Conservation (phyloP, 139 green algal species). For the Protoeuglena noctilucae region DNA sequence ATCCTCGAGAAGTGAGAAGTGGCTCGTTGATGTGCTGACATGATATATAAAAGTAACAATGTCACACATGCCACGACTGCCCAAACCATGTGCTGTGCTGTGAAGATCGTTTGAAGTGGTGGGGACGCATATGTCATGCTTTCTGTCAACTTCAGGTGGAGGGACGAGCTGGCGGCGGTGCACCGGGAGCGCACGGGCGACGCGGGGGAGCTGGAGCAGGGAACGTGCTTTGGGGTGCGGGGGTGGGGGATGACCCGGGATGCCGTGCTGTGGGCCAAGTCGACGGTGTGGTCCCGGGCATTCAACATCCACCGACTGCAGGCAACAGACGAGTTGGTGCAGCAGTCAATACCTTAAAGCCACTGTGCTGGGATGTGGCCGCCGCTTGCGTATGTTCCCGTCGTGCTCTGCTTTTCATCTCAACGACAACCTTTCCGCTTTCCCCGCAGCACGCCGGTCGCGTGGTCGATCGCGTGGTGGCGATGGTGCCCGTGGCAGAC, state of each 20-base stretch:
- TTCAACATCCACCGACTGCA: slow-evolving; percentile 24
- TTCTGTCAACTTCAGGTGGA: too few species aligned
- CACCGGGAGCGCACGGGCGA: not conserved
- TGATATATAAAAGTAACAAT: slow-evolving; percentile 1
- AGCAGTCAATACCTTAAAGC: not conserved
- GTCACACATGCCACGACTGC: not conserved
- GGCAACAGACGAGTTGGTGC: slow-evolving; percentile 1
- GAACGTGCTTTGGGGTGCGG: too few species aligned
- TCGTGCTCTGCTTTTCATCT: too few species aligned
- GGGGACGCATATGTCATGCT: not conserved
- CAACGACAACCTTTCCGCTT: too few species aligned
- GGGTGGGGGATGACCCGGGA: slow-evolving; percentile 16
- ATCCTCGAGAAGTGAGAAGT: slow-evolving; percentile 8
- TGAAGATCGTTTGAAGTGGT: too few species aligned
- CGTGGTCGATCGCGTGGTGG: slow-evolving; percentile 4
- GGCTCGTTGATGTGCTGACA: slow-evolving; percentile 13
- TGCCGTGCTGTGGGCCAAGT: slow-evolving; percentile 24
- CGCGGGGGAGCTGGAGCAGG: not conserved
- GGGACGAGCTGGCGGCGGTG: not conserved
- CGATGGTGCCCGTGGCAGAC: slow-evolving; percentile 25
- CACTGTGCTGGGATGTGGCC: not conserved
- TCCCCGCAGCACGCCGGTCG: too few species aligned
- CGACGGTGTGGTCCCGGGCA: slow-evolving; percentile 31
- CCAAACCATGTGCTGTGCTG: not conserved
- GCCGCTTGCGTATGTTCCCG: too few species aligned